Evolutionary conservation across 2,329 filamentous ascomycete species (phyloP).

Genomic region (Cytospora schulzeri): DNA sequence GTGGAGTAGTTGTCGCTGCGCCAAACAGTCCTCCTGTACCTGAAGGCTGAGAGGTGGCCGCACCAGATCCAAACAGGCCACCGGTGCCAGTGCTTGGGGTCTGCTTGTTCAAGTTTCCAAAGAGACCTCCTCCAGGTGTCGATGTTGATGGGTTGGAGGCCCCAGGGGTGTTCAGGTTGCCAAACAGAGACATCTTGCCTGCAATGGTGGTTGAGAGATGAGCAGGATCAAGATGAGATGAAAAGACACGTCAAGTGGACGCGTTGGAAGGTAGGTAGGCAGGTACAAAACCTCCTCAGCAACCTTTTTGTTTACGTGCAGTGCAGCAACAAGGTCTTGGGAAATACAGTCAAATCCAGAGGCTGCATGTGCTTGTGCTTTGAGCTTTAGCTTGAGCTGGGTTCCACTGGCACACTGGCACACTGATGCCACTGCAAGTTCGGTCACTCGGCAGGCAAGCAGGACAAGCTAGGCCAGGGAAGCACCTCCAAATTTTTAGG

Average conservation of each 20-base stretch:
- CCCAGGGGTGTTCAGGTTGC: slow-evolving; percentile 29
- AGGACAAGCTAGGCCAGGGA: no score
- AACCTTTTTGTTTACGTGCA: slow-evolving; percentile 26
- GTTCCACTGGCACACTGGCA: not conserved
- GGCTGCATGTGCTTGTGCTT: slow-evolving; percentile 6
- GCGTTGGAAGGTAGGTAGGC: slow-evolving; percentile 18
- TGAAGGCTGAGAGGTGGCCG: slow-evolving; percentile 2
- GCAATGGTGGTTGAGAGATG: slow-evolving; percentile 9
- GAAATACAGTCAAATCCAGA: slow-evolving; percentile 12
- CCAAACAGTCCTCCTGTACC: slow-evolving; percentile 25
- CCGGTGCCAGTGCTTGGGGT: slow-evolving; percentile 14
- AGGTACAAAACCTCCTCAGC: slow-evolving; percentile 17
- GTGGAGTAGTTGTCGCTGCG: not conserved
- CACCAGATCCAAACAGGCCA: not conserved
- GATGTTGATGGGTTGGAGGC: slow-evolving; percentile 25
- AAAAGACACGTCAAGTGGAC: slow-evolving; percentile 27
- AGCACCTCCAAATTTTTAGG: not conserved
- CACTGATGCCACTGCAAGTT: not conserved
- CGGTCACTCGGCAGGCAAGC: slow-evolving; percentile 8
- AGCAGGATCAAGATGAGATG: slow-evolving; percentile 5
- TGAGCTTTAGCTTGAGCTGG: not conserved
- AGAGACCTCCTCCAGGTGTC: slow-evolving; percentile 37
- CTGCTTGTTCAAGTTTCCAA: slow-evolving; percentile 32
- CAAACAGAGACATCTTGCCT: slow-evolving; percentile 33
- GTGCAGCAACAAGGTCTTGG: slow-evolving; percentile 5